Evolutionary conservation across 1,284 basidiomycete species (phyloP).

Genomic region (Cutaneotrichosporon arboriforme): DNA sequence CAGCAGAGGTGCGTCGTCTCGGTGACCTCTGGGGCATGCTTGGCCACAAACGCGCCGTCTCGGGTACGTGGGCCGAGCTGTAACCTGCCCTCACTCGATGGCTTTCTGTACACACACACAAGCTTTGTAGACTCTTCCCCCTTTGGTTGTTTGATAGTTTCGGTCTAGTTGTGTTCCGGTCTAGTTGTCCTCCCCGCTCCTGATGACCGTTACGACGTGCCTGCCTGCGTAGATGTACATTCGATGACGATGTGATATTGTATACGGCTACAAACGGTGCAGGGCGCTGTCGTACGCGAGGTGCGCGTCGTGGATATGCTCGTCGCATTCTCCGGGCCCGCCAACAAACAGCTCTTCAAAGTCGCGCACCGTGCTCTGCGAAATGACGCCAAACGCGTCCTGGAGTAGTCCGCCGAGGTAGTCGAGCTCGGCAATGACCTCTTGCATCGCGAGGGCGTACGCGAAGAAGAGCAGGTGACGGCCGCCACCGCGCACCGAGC

Average conservation of each 20-base stretch:
- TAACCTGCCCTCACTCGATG: no score
- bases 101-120: background rate
- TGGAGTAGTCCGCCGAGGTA: slow-evolving; percentile 70
- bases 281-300: background rate
- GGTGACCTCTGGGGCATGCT: slow-evolving; percentile 23
- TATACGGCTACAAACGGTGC: no score
- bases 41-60: slow-evolving; percentile 6
- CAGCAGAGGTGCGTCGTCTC: slow-evolving; percentile 18
- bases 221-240: no score
- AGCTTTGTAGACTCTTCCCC: no score
- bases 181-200: no score
- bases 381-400: slow-evolving; percentile 75
- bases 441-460: slow-evolving; percentile 84
- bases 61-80: slow-evolving; percentile 21
- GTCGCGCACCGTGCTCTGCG: slow-evolving; percentile 59
- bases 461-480: slow-evolving; percentile 87
- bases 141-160: no score
- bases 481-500: slow-evolving; percentile 57
- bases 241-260: no score
- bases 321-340: background rate
- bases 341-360: slow-evolving; percentile 61
- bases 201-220: no score
- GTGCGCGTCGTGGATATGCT: background rate
- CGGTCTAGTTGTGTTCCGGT: no score
- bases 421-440: slow-evolving; percentile 80